Evolutionary conservation across 192 early-diverging fungal genomes (phyloP), one percentile per base, ranked within the genome.

Genomic region (Backusella sp.): DNA sequence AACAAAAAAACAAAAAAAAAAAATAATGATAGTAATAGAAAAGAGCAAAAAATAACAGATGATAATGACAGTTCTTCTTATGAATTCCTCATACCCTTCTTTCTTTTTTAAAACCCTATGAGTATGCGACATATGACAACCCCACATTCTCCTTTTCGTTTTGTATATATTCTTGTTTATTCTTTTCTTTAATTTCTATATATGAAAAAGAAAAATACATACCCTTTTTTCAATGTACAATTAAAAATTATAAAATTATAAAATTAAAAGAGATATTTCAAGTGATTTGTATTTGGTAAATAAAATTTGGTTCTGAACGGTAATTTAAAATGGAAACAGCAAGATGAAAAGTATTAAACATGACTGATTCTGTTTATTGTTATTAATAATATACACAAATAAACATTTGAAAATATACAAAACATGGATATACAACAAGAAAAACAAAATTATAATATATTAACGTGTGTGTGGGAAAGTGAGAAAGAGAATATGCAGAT

Each of bases 401-500:
- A 49, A n/a, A 49, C 19, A 49, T 19, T 49, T 49, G 46, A n/a
- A 0, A n/a, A 17, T n/a, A 17, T 49, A 49, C 17, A 32, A 49
- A n/a, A 49, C 17, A 6, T 15, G 15, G 42, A 17, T 17, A 39
- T 39, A 39, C 11, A 37, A 37, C 36, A 39, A 39, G 37, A 39
- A 49, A 49, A 49, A 49, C 17, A 49, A 44, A 44, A 44, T 44
- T 17, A 44, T 44, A 17, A 44, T 44, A 44, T 44, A 44, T 44
- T 44, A 17, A 17, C 90, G 74, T 97, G 97, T 79, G 84, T 90
- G 76, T 93, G 92, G 56, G 88, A 86, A 19, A 93, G 91, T 9
- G 97, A 96, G 39, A 96, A 94, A 78, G 96, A 99, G 81, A 87
- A 90, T 35, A 95, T 94, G 84, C 36, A 68, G 11, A 66, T 4